Base-by-base conservation (phyloP, 805 yeast genomes). In the Nakazawaea anatomiae region DNA sequence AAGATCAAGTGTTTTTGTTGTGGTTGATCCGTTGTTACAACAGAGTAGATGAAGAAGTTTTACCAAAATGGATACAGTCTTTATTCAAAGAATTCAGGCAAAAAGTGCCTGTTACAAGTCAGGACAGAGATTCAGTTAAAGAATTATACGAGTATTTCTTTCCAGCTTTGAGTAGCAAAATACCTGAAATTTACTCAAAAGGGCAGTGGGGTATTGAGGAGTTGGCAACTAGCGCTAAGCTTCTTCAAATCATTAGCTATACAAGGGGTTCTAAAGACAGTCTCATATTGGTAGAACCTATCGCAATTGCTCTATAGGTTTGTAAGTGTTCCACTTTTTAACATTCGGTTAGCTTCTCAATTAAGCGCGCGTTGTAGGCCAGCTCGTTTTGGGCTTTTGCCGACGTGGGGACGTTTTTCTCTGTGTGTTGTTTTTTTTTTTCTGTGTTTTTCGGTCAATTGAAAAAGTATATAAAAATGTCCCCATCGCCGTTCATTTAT, bases 21-120 rank as follows among this genome's bases (percentile, higher is more conserved):
- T 87, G 85, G 80, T 68, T 86, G 29, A 77, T 86, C 36, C 72
- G 89, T 57, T 75, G 79, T 52, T 68, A 72, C 51, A 85, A 83
- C 60, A 69, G 68, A 18, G 60, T 60, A 7, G 75, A 70, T 38
- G 60, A 61, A 25, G 63, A 67, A 38, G 64, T 61, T 39, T 64
- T 79, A 14, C 87, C 89, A 0, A 68, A 70, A 2, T 84, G 85
- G 74, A 72, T 85, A 18, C 55, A 57, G 14, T 59, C 62, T 2
- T 62, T 66, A 6, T 80, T 77, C 53, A 60, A 61, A 10, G 64
- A 67, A 32, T 51, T 42, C 27, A 6, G 31, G 9, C 29, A 27
- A 2, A 71, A 67, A 28, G 65, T 71, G 6, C 68, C 62, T 0
- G 69, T 83, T 11, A 70, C 75, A 6, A 66, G 74, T 38, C 76